Evolutionary conservation across 140 eudicot genomes (phyloP), one percentile per base, ranked within the genome.

Genomic region (Oenanthe javanica): DNA sequence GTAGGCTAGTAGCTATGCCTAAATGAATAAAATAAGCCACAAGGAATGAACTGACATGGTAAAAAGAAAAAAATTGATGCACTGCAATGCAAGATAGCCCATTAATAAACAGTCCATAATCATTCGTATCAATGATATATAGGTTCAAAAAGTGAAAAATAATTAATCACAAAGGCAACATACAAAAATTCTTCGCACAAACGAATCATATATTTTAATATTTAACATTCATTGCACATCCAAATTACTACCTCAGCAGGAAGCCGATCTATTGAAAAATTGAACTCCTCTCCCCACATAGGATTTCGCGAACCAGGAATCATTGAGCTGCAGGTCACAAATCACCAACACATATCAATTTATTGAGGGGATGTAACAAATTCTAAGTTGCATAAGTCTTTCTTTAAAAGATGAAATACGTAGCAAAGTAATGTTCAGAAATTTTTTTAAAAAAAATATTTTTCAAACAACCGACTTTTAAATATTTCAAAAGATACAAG

Each of bases 231-330:
- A 42, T 4, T 45, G 45, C 59, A 79, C 14, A 61, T 52, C 81
- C 46, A 67, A 69, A 67, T 31, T 82, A 72, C 79, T 90, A 95
- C 99, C 99, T 90, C 92, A 25, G 88, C 93, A 76, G 99, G 99
- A 82, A 95, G 94, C 82, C 92, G 91, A 64, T 95, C 99, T 9
- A 92, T 91, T 84, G 93, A 77, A 84, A 95, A 95, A 79, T 92
- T 86, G 79, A 95, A 95, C 82, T 92, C 97, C 83, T 95, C 99
- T 42, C 99, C 99, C 99, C 99, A 95, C 99, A 95, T 90, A 31
- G 99, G 99, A 85, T 95, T 95, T 91, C 99, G 89, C 83, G 99
- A 92, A 81, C 99, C 99, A 79, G 99, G 99, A 87, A 95, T 89
- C 99, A 95, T 95, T 40, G 99, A 95, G 78, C 99, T 95, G 83